These are phyloP conservation scores for Cyclocybe cylindracea DNA, from an alignment of 768 basidiomycete genomes.

Conservation along the genomic window DNA sequence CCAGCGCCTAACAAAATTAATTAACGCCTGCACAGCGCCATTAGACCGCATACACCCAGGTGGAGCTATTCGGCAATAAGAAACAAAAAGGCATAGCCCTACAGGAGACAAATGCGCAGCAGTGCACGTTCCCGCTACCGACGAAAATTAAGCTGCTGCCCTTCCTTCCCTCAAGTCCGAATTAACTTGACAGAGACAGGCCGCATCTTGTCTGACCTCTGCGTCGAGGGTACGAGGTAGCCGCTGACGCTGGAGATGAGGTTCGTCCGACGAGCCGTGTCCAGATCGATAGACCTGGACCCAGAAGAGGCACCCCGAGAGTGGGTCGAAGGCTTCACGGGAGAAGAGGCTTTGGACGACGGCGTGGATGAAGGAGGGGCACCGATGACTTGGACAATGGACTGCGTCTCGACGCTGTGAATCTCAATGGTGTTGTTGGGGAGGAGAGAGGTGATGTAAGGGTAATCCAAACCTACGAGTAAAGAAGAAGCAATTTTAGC, in stretches of 20 bases:
- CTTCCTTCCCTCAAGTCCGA: conserved; percentile 10
- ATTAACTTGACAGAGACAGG: conserved; percentile 37
- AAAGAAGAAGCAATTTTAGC: neutral
- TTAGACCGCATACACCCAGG: no score
- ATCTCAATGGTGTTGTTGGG: conserved; percentile 80
- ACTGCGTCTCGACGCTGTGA: conserved; percentile 76
- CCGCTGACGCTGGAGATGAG: conserved; percentile 43
- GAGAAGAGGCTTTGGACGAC: conserved; percentile 18
- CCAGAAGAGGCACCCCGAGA: conserved; percentile 20
- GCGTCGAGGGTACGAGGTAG: conserved; percentile 51
- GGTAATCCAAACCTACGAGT: conserved; percentile 72
- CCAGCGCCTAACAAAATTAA: no score
- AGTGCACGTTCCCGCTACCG: no score
- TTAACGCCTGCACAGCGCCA: no score
- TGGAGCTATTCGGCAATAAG: no score
- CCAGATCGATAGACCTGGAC: conserved; percentile 11
- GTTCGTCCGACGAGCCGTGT: conserved; percentile 28
- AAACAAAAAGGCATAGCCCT: no score
- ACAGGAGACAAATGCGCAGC: no score
- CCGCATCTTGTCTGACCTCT: conserved; percentile 48
- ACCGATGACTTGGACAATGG: conserved; percentile 67
- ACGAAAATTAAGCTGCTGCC: no score
- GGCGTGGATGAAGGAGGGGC: conserved; percentile 35
- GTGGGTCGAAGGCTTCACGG: conserved; percentile 11
- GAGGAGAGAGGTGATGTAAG: conserved; percentile 77